phyloP scores from a whole-genome alignment of 2,329 filamentous ascomycete species.

The Teratosphaeria zuluensis region DNA sequence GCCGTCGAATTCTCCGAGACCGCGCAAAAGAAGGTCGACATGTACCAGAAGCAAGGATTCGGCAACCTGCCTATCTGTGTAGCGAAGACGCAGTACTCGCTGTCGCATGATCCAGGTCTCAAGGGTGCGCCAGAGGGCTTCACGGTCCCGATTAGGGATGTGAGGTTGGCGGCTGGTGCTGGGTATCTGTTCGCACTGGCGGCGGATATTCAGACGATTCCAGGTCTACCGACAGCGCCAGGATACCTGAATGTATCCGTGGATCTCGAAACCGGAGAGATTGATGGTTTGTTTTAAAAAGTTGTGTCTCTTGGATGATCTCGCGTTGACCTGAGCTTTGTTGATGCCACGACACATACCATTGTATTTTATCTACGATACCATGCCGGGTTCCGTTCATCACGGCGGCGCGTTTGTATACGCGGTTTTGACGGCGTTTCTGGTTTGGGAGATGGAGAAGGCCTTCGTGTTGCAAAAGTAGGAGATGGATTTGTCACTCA shows the following conservation, averaged over 20 bases:
- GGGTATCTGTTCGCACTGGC: constrained; percentile 92
- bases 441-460: neutral
- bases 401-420: neutral
- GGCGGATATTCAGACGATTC: constrained; percentile 97
- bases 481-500: too few relatives aligned
- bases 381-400: neutral
- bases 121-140: constrained; percentile 95
- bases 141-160: constrained; percentile 87
- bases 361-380: neutral
- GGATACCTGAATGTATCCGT: constrained; percentile 91
- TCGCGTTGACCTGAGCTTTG: neutral
- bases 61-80: constrained; percentile 90
- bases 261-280: constrained; percentile 42
- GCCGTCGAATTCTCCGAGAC: constrained; percentile 88
- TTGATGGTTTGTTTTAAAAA: constrained; percentile 67
- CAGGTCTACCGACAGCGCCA: constrained; percentile 85
- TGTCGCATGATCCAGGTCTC: constrained; percentile 83
- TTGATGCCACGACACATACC: neutral
- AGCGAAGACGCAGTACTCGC: constrained; percentile 96
- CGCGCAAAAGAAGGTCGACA: constrained; percentile 92
- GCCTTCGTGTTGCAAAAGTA: neutral
- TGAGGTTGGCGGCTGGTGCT: constrained; percentile 85
- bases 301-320: too few relatives aligned
- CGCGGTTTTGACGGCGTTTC: neutral
- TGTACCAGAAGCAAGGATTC: constrained; percentile 85